Base-by-base conservation (phyloP, 192 early-diverging fungal genomes). In the Coemansia sp. region DNA sequence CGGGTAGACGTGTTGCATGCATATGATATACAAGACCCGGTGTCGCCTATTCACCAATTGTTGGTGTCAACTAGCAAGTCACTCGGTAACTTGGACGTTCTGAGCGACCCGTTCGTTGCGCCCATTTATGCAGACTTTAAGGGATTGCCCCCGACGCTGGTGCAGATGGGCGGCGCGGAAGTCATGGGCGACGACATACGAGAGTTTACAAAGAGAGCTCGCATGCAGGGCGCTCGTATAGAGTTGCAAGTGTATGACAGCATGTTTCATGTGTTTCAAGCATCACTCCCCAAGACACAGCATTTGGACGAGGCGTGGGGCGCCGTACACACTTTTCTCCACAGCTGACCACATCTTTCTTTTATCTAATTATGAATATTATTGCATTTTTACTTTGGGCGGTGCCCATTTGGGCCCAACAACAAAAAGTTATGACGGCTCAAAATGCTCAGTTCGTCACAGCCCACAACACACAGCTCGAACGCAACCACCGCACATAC, bases 251-350 rank as follows among this genome's bases (percentile, higher is more conserved):
- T 31, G 17, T 73, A 60, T 52, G 61, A 46, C 5, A 68, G 58
- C 40, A 71, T 57, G 20, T 66, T 82, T 51, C 80, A 82, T 26
- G 74, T 74, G 17, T 77, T 75, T 26, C 74, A 82, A 47, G 19
- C 57, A 5, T 36, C 36, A 6, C 57, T 68, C 17, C 7, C 65
- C 4, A 47, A 10, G 19, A 46, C 62, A 3, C 59, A 14, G 0
- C 17, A 38, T 11, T 14, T 57, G n/a, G 40, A 21, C 0, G 31
- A 55, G 28, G 63, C 71, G 1, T 64, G 71, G 68, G 36, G 58
- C 19, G 47, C 23, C 0, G 57, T 74, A 2, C 44, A 59, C 3
- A 50, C 49, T 15, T 79, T 79, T 58, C 21, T 66, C 5, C 28
- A 25, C 4, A 37, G 51, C 1, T 52, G 20, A 25, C 22, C 17